Evolutionary conservation across 208 protist genomes (phyloP).

Genomic region (Angomonas ambiguus): DNA sequence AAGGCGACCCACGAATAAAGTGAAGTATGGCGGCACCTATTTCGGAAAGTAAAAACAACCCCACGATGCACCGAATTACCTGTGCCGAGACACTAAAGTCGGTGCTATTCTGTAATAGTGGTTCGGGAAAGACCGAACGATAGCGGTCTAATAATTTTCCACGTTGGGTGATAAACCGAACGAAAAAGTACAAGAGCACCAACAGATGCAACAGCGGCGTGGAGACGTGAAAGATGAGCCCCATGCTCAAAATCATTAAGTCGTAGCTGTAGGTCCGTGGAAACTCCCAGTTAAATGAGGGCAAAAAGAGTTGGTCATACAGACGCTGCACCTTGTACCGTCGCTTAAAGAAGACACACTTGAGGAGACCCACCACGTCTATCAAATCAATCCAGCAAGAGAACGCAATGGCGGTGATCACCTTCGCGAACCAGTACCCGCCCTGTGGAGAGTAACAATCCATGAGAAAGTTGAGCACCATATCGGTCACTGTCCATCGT

Average conservation of each 20-base stretch:
- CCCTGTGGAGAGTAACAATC: constrained; percentile 59
- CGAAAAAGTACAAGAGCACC: constrained; percentile 59
- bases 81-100: constrained; percentile 59
- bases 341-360: constrained; percentile 39
- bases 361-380: constrained; percentile 42
- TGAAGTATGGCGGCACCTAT: constrained; percentile 57
- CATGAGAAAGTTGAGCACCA: constrained; percentile 52
- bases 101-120: constrained; percentile 55
- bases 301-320: constrained; percentile 69
- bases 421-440: constrained; percentile 83
- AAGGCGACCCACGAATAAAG: constrained; percentile 43
- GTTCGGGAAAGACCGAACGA: constrained; percentile 15
- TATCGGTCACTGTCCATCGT: not conserved
- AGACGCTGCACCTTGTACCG: constrained; percentile 55
- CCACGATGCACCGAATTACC: constrained; percentile 63
- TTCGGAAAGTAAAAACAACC: constrained; percentile 59
- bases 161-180: constrained; percentile 70
- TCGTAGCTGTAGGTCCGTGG: constrained; percentile 63
- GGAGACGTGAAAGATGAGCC: constrained; percentile 84
- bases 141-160: constrained; percentile 66
- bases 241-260: constrained; percentile 72
- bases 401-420: constrained; percentile 53
- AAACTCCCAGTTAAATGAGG: constrained; percentile 44
- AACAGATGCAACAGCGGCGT: constrained; percentile 61
- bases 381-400: constrained; percentile 66